phyloP scores from a whole-genome alignment of 2,329 filamentous ascomycete species.

The Colletotrichum tanaceti region DNA sequence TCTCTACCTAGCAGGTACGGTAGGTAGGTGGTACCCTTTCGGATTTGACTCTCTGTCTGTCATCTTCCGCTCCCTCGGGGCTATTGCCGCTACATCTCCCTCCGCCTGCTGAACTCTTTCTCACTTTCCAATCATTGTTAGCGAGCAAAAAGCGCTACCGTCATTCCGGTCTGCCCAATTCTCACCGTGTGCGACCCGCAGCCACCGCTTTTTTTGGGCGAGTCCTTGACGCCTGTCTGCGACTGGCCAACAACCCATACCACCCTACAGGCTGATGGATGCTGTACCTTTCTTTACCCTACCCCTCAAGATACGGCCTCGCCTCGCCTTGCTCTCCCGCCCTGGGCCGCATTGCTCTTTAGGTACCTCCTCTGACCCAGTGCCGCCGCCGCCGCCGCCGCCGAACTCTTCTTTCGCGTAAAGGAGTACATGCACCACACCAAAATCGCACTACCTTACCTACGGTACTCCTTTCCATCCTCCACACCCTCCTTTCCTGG shows the following conservation, averaged over 20 bases:
- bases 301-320: conserved; percentile 5
- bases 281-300: conserved; percentile 10
- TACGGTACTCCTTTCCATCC: conserved; percentile 7
- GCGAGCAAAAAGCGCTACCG: neutral
- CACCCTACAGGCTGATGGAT: neutral
- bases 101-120: neutral
- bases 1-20: neutral
- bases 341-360: conserved; percentile 1
- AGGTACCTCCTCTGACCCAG: conserved; percentile 12
- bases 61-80: neutral
- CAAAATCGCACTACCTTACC: neutral
- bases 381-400: neutral
- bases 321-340: conserved; percentile 14
- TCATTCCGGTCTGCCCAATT: neutral
- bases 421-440: conserved; percentile 19
- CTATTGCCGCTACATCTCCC: neutral
- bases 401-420: conserved; percentile 12
- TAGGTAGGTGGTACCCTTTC: neutral
- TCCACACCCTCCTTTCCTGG: conserved; percentile 22
- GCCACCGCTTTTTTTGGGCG: neutral
- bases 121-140: neutral
- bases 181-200: neutral
- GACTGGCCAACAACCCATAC: conserved; percentile 9
- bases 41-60: neutral
- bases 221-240: neutral